Evolutionary conservation across 805 yeast species (phyloP), one percentile per base, ranked within the genome.

Genomic region (Candida odintsovae): DNA sequence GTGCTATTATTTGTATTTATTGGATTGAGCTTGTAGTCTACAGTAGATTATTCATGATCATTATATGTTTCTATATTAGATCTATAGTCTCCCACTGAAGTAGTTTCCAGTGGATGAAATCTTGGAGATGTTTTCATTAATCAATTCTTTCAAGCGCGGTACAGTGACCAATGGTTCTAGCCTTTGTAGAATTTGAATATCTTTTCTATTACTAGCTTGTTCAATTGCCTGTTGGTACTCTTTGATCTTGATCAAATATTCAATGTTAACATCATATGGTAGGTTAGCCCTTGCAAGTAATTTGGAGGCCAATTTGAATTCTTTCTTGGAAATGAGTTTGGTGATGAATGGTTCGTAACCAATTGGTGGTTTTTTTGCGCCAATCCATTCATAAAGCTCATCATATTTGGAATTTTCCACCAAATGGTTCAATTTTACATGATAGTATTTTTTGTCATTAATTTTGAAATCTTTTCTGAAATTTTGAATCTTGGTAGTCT

Each of bases 311-410:
- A 59, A 42, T 26, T 41, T 36, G 4, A 39, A 31, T 41, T 59
- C 60, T 9, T 40, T 43, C 13, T 40, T 46, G 13, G 43, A 43
- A 13, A 56, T 40, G 6, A 56, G 42, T 6, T 56, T 53, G 6
- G 46, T 48, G 21, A 59, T 43, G 52, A 89, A 81, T 0, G 84
- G 81, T 49, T 72, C 73, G 49, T 82, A 83, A 0, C 92, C 90
- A 38, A 89, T 85, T 0, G 87, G 85, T 0, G 94, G 78, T 50
- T 78, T 82, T 40, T 68, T 71, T 10, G 63, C 59, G 3, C 66
- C 69, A 0, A 82, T 76, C 55, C 80, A 75, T 26, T 76, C 74
- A 52, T 71, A 73, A 26, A 87, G 60, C 35, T 76, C 78, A 18
- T 77, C 80, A 67, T 79, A 83, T 38, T 77, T 76, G 2, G 71